Evolutionary conservation across 257 asterid genomes (phyloP), one percentile per base, ranked within the genome.

Genomic region (Thymus mandschuricus): DNA sequence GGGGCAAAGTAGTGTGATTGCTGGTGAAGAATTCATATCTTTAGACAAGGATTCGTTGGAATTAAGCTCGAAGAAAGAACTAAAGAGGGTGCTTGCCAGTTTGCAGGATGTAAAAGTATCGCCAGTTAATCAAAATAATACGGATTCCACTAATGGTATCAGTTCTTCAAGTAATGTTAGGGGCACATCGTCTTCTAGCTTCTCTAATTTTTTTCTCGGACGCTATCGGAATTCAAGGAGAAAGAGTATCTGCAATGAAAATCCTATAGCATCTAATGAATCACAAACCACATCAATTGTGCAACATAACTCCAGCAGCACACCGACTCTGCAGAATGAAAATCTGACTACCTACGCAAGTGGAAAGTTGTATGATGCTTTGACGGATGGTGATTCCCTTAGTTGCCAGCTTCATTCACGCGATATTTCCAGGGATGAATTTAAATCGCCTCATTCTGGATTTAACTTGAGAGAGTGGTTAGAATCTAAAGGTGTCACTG

Each of bases 381-480:
- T 29, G 55, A 60, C 34, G 12, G 64, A 45, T 52, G 40, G 46
- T 38, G 74, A 34, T 63, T 21, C 68, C 44, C 52, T 61, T 2
- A 13, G 45, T 46, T 48, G n/a, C 68, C 15, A 49, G 55, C 55
- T 13, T 49, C n/a, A 48, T 12, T 64, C 74, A 13, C 30, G 29
- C 13, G 66, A 73, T 27, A 41, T 4, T 69, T 75, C 13, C 9
- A 49, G 46, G 40, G 48, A 27, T 64, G 65, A 52, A 65, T 34
- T 51, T 33, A 64, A 69, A 48, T n/a, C 65, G 56, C 46, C 76
- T 46, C 13, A 64, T 58, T 10, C 4, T 71, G 87, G 73, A 29
- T 59, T 69, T 40, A 83, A 57, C 55, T 57, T 83, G 68, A 76
- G 90, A 77, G 85, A 85, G 63, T 83, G 86, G 90, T 21, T 83